These are phyloP conservation scores for Gloeostereum incarnatum DNA, from an alignment of 768 basidiomycete genomes.

Conservation along the genomic window DNA sequence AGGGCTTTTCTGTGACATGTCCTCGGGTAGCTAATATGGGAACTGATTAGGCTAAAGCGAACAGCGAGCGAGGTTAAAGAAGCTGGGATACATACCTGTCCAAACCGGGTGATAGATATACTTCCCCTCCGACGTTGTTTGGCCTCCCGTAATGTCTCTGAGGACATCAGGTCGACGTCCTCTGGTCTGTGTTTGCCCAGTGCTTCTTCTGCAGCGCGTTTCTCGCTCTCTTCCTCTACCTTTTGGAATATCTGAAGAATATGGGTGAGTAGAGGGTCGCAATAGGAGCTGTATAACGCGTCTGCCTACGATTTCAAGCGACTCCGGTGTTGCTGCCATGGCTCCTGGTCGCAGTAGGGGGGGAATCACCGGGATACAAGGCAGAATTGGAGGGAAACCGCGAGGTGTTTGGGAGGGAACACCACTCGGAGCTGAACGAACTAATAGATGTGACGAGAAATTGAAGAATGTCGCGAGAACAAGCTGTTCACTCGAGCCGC, in stretches of 20 bases:
- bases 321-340: no score
- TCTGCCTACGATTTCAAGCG: no score
- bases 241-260: constrained; percentile 53
- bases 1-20: constrained; percentile 14
- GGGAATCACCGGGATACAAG: no score
- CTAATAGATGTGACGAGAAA: no score
- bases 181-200: constrained; percentile 4
- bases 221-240: constrained; percentile 49
- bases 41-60: constrained; percentile 9
- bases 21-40: constrained; percentile 12
- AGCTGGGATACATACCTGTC: constrained; percentile 33
- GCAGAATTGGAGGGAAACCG: no score
- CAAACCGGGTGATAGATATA: constrained; percentile 52
- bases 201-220: constrained; percentile 29
- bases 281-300: no score
- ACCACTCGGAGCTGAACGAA: no score
- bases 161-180: constrained; percentile 13
- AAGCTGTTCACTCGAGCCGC: no score
- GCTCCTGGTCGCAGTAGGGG: no score
- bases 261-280: no score
- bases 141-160: constrained; percentile 24
- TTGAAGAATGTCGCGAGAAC: no score
- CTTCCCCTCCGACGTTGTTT: constrained; percentile 42
- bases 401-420: no score
- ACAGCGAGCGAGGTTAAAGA: constrained; percentile 1